Evolutionary conservation across 2,329 filamentous ascomycete genomes (phyloP).

Genomic region (Hypoxylon sp.): DNA sequence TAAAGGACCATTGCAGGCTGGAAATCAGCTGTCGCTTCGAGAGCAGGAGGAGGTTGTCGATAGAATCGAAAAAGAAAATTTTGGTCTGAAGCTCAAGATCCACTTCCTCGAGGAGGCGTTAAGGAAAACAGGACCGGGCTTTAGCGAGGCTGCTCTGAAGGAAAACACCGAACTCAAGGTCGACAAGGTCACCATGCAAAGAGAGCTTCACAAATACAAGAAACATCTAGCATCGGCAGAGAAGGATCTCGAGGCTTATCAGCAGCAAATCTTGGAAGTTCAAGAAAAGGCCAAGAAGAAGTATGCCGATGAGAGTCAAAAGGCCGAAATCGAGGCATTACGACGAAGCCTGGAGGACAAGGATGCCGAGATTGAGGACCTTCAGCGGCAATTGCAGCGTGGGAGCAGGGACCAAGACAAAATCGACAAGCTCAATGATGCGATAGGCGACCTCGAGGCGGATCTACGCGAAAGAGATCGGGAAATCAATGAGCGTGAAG

Average conservation of each 20-base stretch:
- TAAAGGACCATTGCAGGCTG: conserved; percentile 82
- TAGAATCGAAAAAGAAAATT: conserved; percentile 98
- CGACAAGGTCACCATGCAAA: conserved; percentile 87
- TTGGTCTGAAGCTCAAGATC: conserved; percentile 95
- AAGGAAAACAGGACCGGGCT: conserved; percentile 87
- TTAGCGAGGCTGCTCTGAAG: conserved; percentile 88
- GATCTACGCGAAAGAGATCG: conserved; percentile 83
- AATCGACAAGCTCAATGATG: conserved; percentile 77
- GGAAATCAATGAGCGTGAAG: conserved; percentile 79
- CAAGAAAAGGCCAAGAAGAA: conserved; percentile 85
- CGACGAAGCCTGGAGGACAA: conserved; percentile 70
- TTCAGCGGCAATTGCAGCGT: conserved; percentile 72
- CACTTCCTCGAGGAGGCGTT: conserved; percentile 95
- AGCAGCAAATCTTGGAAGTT: conserved; percentile 84
- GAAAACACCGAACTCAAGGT: conserved; percentile 98
- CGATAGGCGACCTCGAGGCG: conserved; percentile 81
- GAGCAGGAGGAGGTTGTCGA: conserved; percentile 97
- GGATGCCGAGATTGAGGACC: conserved; percentile 72
- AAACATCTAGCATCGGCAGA: conserved; percentile 88
- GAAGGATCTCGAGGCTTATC: conserved; percentile 86
- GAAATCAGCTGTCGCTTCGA: conserved; percentile 90
- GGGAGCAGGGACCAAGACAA: conserved; percentile 71
- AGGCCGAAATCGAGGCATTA: conserved; percentile 71
- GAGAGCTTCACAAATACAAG: conserved; percentile 87
- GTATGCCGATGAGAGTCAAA: conserved; percentile 79